These are phyloP conservation scores for Articulospora tetracladia DNA, from an alignment of 495 filamentous ascomycete species.

Conservation along the genomic window DNA sequence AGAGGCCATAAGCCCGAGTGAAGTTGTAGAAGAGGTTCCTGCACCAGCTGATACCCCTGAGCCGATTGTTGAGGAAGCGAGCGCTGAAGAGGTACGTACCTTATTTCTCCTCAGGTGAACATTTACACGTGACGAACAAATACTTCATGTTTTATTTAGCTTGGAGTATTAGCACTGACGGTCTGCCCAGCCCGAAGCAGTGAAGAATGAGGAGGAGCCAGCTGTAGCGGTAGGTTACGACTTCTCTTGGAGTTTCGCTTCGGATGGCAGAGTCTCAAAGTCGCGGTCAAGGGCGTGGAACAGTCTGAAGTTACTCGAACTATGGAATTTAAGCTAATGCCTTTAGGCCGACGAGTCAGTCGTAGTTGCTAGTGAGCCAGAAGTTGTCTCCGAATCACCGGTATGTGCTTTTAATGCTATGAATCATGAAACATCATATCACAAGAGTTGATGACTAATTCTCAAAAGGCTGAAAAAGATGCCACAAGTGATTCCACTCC, in stretches of 20 bases:
- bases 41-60: not conserved
- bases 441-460: not conserved
- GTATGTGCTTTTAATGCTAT: not conserved
- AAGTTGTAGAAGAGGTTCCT: not conserved
- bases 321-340: not conserved
- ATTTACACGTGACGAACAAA: too few species aligned
- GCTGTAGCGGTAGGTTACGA: not conserved
- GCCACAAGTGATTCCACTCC: slow-evolving; percentile 1
- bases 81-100: not conserved
- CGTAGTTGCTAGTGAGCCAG: not conserved
- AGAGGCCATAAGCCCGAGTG: not conserved
- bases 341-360: not conserved
- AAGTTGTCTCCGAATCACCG: not conserved
- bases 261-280: too few species aligned
- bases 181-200: not conserved
- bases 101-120: not conserved
- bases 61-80: not conserved
- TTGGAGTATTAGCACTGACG: not conserved
- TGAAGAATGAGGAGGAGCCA: not conserved
- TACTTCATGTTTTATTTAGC: not conserved
- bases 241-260: too few species aligned
- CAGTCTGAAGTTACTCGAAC: too few species aligned
- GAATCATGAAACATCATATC: not conserved
- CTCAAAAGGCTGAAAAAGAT: slow-evolving; percentile 4
- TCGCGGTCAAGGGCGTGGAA: too few species aligned